A percentile compares a stretch with the other conserved stretches of the same genome.
Conservation (phyloP, 495 filamentous ascomycete genomes). For the Aspergillus bertholletiae region DNA sequence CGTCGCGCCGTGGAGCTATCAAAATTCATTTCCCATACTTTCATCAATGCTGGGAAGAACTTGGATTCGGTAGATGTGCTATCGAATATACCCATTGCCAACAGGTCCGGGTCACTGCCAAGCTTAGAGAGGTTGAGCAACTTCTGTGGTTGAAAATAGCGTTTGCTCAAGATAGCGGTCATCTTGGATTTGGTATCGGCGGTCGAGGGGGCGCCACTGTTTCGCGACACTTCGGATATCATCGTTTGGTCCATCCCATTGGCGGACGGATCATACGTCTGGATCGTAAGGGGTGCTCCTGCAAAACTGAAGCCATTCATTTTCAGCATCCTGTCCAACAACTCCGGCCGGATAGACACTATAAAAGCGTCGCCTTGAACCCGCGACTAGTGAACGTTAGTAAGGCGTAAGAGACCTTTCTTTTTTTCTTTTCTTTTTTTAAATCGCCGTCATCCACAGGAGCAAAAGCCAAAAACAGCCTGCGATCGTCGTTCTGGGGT, state of each 20-base stretch:
- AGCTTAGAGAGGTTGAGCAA: slow-evolving; percentile 78
- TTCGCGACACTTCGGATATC: slow-evolving; percentile 13
- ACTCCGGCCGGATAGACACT: slow-evolving; percentile 60
- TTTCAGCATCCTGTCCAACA: slow-evolving; percentile 56
- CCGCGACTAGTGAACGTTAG: slow-evolving; percentile 73
- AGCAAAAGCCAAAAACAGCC: slow-evolving; percentile 29
- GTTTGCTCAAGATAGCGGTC: slow-evolving; percentile 60
- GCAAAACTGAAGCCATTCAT: slow-evolving; percentile 65
- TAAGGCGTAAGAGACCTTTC: slow-evolving; percentile 57
- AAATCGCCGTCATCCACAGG: slow-evolving; percentile 46
- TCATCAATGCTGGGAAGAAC: slow-evolving; percentile 86
- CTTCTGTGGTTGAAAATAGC: slow-evolving; percentile 67
- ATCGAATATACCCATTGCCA: slow-evolving; percentile 71
- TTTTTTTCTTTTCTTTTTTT: too few species aligned
- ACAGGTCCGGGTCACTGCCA: slow-evolving; percentile 61
- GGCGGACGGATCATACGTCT: slow-evolving; percentile 28
- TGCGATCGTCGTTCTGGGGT: slow-evolving; percentile 55
- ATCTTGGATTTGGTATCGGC: slow-evolving; percentile 43
- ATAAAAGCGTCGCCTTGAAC: slow-evolving; percentile 66
- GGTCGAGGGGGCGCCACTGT: slow-evolving; percentile 30
- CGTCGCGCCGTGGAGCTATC: slow-evolving; percentile 59
- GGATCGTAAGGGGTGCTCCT: slow-evolving; percentile 54
- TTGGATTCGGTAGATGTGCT: slow-evolving; percentile 69
- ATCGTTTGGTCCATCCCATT: slow-evolving; percentile 23
- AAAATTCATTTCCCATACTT: slow-evolving; percentile 70